These are phyloP conservation scores for Stentor roeselii DNA, from an alignment of 73 alveolate genomes.

Conservation along the genomic window DNA sequence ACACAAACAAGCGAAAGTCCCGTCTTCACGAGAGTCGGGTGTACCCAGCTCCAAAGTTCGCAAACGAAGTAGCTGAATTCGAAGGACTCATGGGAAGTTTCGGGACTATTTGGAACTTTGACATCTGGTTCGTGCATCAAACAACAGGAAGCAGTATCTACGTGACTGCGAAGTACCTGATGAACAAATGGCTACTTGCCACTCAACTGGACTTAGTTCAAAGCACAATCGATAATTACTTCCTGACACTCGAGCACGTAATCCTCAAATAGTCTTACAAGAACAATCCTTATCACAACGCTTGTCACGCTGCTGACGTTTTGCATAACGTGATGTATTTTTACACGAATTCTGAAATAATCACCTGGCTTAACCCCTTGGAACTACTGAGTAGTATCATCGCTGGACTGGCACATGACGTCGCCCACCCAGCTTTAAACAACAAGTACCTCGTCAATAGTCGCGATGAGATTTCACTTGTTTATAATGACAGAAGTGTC, in stretches of 20 bases:
- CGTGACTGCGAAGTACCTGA: neutral
- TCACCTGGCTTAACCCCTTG: neutral
- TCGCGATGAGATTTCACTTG: constrained; percentile 37
- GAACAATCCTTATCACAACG: constrained; percentile 29
- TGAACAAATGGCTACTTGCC: neutral
- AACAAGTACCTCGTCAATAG: constrained; percentile 44
- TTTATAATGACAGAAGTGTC: constrained; percentile 53
- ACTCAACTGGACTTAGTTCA: neutral
- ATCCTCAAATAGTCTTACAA: constrained; percentile 21
- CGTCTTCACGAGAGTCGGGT: neutral
- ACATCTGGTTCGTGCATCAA: constrained; percentile 1
- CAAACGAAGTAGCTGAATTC: neutral
- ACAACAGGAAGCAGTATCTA: neutral
- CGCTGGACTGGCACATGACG: constrained; percentile 64
- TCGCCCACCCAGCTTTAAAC: constrained; percentile 64
- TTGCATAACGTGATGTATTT: neutral
- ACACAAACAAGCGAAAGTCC: neutral
- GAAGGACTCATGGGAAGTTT: constrained; percentile 14
- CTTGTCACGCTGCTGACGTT: constrained; percentile 29
- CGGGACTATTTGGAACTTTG: constrained; percentile 25
- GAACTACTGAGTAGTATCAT: constrained; percentile 57
- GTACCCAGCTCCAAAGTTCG: neutral
- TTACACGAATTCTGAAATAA: neutral
- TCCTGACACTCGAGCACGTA: neutral
- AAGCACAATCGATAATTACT: neutral